Evolutionary conservation across 2,329 filamentous ascomycete genomes (phyloP), one percentile per base, ranked within the genome.

Genomic region (Calonectria naviculata): DNA sequence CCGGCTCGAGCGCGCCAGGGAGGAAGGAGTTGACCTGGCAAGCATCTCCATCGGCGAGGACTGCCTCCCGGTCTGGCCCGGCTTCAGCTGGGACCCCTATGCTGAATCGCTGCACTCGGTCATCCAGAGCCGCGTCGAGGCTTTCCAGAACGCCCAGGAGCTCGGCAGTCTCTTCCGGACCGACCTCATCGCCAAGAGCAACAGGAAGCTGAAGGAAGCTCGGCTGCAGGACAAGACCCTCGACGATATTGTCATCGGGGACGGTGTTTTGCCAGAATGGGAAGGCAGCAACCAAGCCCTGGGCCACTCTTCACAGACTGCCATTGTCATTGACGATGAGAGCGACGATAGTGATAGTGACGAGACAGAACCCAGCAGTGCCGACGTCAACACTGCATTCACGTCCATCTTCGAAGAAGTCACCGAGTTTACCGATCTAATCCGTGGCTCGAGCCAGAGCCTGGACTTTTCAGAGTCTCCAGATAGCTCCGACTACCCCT

Each of bases 261-360:
- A 71, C 5, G 71, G 72, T 15, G 63, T 83, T 24, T 67, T 83
- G 41, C 81, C 81, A 3, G 74, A 75, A 4, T 83, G 81, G 82
- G 46, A 54, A 4, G 68, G 42, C 4, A 64, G 65, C 5, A 34
- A 34, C 52, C 29, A 47, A 71, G 1, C 44, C 74, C 21, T 46
- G 58, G 19, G 44, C 34, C 3, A 29, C 4, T 24, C 9, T 36
- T 24, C 31, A 7, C 29, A 13, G 9, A 63, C 49, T 12, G 29
- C 34, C 3, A 49, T 24, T 8, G 21, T 42, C 29, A 64, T 58
- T 9, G 41, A 47, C 15, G 31, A 75, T 10, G 49, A 56, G 1
- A 29, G 38, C 0, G 58, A 70, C 1, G 46, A 31, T 1, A 34
- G 31, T 34, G 31, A 34, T 6, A 34, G 31, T 10, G 31, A 34